phyloP scores from a whole-genome alignment of 2,329 filamentous ascomycete species.

The Fusarium nisikadoi region DNA sequence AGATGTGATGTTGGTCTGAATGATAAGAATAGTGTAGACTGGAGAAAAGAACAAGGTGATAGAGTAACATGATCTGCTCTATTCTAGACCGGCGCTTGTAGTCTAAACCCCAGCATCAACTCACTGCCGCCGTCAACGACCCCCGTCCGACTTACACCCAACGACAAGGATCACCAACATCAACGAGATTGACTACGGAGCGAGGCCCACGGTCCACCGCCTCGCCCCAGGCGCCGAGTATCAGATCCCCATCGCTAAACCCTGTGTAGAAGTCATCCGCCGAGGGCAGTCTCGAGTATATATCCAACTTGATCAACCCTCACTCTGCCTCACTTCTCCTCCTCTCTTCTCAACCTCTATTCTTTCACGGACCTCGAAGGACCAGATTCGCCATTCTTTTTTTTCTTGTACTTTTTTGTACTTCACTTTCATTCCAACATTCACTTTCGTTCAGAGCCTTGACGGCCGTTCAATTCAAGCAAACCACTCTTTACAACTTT shows the following conservation, averaged over 20 bases:
- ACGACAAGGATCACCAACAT: slow-evolving; percentile 2
- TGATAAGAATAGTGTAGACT: neutral
- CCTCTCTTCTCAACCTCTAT: slow-evolving; percentile 34
- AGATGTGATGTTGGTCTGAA: accelerated
- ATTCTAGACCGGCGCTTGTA: slow-evolving; percentile 32
- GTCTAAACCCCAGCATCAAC: slow-evolving; percentile 5
- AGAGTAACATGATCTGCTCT: neutral
- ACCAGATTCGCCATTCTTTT: slow-evolving; percentile 48
- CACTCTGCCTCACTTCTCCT: neutral
- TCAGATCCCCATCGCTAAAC: slow-evolving; percentile 32
- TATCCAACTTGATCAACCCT: slow-evolving; percentile 34
- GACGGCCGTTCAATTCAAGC: slow-evolving; percentile 43
- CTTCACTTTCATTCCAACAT: slow-evolving; percentile 42
- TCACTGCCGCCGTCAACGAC: slow-evolving; percentile 19
- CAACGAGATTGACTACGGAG: slow-evolving; percentile 29
- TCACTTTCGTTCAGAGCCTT: slow-evolving; percentile 46
- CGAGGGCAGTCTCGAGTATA: slow-evolving; percentile 25
- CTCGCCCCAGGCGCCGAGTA: slow-evolving; percentile 15
- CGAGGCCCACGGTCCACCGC: slow-evolving; percentile 20
- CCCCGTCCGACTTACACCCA: neutral
- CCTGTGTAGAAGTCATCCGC: slow-evolving; percentile 33
- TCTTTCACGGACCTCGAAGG: slow-evolving; percentile 46
- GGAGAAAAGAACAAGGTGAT: neutral
- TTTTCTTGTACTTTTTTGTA: slow-evolving; percentile 46
- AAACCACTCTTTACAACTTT: slow-evolving; percentile 31